phyloP scores from a whole-genome alignment of 208 protist genomes.

The Herpetomonas muscarum region DNA sequence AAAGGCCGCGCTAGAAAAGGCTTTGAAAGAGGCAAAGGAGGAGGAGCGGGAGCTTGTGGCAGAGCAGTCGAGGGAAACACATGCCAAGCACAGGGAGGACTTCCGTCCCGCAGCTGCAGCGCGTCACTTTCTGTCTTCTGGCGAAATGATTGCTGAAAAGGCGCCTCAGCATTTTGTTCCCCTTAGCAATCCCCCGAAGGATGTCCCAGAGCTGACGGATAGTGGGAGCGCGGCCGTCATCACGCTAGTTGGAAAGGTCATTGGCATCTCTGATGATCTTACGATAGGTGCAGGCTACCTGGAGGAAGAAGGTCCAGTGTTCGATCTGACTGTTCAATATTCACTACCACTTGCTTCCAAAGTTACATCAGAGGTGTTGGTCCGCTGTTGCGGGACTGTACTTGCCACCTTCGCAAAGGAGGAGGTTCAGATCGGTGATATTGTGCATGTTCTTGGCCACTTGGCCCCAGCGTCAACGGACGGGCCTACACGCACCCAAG shows the following conservation, averaged over 20 bases:
- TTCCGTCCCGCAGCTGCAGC: constrained; percentile 49
- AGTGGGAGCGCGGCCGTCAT: constrained; percentile 59
- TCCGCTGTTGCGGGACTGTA: constrained; percentile 61
- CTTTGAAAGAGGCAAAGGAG: constrained; percentile 35
- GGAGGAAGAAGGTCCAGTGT: constrained; percentile 16
- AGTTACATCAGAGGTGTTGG: constrained; percentile 23
- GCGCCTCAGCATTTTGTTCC: constrained; percentile 71
- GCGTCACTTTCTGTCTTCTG: constrained; percentile 46
- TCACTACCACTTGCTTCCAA: constrained; percentile 44
- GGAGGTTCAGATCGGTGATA: constrained; percentile 52
- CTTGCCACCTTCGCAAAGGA: constrained; percentile 46
- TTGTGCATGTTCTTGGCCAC: constrained; percentile 82
- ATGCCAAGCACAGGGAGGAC: constrained; percentile 12
- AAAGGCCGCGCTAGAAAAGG: constrained; percentile 14
- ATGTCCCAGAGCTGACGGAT: constrained; percentile 35
- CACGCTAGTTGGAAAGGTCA: constrained; percentile 54
- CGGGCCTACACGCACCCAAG: background rate
- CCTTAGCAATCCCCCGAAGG: constrained; percentile 25
- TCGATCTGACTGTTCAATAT: constrained; percentile 58
- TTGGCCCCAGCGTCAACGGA: constrained; percentile 34
- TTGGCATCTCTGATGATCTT: background rate
- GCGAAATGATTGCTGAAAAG: constrained; percentile 67
- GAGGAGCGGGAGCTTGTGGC: constrained; percentile 29
- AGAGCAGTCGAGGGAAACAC: constrained; percentile 15
- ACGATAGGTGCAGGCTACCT: constrained; percentile 6